Evolutionary conservation across 2,329 filamentous ascomycete species (phyloP), one percentile per base, ranked within the genome.

Genomic region (Colletotrichum orbiculare): DNA sequence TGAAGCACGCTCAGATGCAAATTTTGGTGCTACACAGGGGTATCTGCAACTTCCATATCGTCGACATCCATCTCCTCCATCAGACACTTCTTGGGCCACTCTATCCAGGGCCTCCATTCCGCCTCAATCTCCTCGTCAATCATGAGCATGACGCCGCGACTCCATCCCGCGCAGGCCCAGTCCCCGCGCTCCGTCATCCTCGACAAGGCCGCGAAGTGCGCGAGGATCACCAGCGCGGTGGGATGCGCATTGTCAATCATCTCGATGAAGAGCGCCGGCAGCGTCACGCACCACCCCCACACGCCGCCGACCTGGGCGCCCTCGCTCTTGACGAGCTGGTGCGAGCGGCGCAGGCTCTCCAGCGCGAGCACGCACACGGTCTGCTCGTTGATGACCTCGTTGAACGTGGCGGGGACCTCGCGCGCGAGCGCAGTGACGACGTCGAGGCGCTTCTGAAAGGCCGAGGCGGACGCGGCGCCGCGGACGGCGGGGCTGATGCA

Each of bases 191-290:
- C 58, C 4, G 13, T 47, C 7, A 61, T 43, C 15, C 59, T 54
- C 1, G 48, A 39, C 50, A 69, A 13, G 25, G 25, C 25, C 25
- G 25, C 25, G 25, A 60, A 56, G 45, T 68, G 60, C 6, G 53
- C 53, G 54, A 25, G 25, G 25, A 25, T 25, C n/a, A n/a, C 43
- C n/a, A 46, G 43, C 2, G 69, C 69, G 10, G 67, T 55, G 37
- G 62, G 58, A 41, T 68, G 60, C 6, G 53, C 53, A 50, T 34
- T 54, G n/a, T 34, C 50, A 13, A 70, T 46, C 65, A 69, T 59
- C 13, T 70, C 67, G 8, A 71, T 49, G 42, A 69, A 71, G 17
- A 63, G 25, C n/a, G 54, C 38, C 10, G 67, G 63, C 47, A 71
- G 45, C 10, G 61, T 63, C 2, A 63, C 37, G 4, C 52, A 52